A percentile compares a stretch with the other conserved stretches of the same genome.
Conservation (phyloP, 2,329 filamentous ascomycete species). For the Trichoderma sp. region DNA sequence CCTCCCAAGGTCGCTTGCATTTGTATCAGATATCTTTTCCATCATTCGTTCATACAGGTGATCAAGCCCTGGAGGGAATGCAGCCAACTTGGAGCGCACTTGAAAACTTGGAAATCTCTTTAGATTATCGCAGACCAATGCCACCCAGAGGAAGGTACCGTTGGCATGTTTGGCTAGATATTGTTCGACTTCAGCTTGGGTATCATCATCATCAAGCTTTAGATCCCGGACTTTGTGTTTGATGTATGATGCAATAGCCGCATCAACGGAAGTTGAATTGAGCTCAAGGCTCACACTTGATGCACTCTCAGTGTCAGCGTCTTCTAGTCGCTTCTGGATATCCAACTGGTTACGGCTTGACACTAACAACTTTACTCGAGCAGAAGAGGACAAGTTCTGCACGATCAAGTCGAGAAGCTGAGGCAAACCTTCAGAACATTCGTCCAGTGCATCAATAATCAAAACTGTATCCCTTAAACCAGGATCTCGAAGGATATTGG, state of each 20-base stretch:
- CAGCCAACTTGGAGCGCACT: not conserved
- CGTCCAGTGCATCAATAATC: slow-evolving; percentile 47
- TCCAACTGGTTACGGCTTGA: slow-evolving; percentile 40
- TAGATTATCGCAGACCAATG: slow-evolving; percentile 22
- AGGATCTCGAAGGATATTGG: slow-evolving; percentile 37
- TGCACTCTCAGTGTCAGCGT: no score
- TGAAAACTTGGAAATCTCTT: not conserved
- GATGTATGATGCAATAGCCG: slow-evolving; percentile 39
- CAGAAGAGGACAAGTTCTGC: not conserved
- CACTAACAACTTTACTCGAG: slow-evolving; percentile 39
- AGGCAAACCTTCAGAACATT: slow-evolving; percentile 31
- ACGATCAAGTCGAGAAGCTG: slow-evolving; percentile 38
- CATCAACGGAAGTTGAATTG: slow-evolving; percentile 33
- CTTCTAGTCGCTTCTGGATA: slow-evolving; percentile 15
- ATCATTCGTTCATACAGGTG: slow-evolving; percentile 40
- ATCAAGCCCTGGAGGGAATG: slow-evolving; percentile 35
- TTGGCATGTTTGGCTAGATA: slow-evolving; percentile 32
- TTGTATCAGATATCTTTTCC: slow-evolving; percentile 26
- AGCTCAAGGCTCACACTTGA: slow-evolving; percentile 35
- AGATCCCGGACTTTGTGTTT: slow-evolving; percentile 32
- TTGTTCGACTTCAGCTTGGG: not conserved
- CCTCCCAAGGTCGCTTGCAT: slow-evolving; percentile 25
- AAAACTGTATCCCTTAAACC: slow-evolving; percentile 23
- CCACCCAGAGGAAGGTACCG: slow-evolving; percentile 33
- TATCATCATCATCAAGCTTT: slow-evolving; percentile 18